Evolutionary conservation across 2,329 filamentous ascomycete species (phyloP).

Genomic region (Zymoseptoria tritici): DNA sequence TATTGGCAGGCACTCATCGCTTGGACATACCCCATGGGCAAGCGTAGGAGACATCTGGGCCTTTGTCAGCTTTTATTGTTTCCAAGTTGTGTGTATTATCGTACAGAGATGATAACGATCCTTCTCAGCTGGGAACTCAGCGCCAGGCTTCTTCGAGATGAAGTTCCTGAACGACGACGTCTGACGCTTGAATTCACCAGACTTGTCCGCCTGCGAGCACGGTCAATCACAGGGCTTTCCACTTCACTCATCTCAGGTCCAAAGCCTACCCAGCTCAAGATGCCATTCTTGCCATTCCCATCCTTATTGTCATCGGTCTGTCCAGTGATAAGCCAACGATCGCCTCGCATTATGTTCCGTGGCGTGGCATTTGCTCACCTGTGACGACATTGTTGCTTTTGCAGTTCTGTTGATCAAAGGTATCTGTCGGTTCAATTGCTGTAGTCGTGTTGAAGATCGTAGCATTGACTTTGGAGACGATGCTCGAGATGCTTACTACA

Average conservation of each 20-base stretch:
- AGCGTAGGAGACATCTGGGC: conserved; percentile 68
- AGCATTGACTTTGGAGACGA: neutral
- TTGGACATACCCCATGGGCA: conserved; percentile 67
- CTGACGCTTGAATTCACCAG: conserved; percentile 89
- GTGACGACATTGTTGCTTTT: neutral
- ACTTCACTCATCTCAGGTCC: conserved; percentile 52
- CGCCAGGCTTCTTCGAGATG: conserved; percentile 64
- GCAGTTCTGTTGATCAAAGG: neutral
- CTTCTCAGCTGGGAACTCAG: conserved; percentile 76
- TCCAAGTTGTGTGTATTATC: too few relatives aligned
- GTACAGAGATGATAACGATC: conserved; percentile 84
- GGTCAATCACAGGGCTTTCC: conserved; percentile 71
- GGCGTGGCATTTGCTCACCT: neutral
- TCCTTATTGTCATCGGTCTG: conserved; percentile 5
- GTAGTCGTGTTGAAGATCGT: neutral
- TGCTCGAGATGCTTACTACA: neutral
- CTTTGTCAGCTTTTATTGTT: too few relatives aligned
- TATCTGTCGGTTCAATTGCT: neutral
- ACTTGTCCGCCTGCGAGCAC: conserved; percentile 54
- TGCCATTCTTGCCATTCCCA: conserved; percentile 33
- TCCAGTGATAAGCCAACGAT: neutral
- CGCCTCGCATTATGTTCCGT: neutral
- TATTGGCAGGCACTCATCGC: neutral
- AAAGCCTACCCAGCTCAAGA: conserved; percentile 69
- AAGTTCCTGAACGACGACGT: conserved; percentile 72